Evolutionary conservation across 1,284 basidiomycete species (phyloP).

Genomic region (Termitomyces sp.): DNA sequence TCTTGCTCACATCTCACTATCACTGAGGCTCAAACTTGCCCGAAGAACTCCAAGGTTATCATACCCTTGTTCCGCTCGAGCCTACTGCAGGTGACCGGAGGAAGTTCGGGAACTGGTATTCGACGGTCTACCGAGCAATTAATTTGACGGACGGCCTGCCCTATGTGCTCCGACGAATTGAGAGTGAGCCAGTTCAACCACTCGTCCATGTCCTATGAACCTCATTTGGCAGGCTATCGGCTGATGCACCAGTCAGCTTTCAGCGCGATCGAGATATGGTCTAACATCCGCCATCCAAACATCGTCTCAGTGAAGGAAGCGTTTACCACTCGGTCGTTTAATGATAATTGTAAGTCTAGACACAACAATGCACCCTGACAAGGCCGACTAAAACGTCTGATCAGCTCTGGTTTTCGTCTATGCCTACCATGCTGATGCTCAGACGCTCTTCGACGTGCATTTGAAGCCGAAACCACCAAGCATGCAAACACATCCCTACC

Average conservation of each 20-base stretch:
- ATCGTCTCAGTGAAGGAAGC: slow-evolving; percentile 88
- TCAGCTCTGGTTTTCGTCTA: slow-evolving; percentile 90
- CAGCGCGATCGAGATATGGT: slow-evolving; percentile 83
- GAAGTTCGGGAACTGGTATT: slow-evolving; percentile 74
- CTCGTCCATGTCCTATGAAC: slow-evolving; percentile 9
- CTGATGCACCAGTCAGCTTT: slow-evolving; percentile 82
- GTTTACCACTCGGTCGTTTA: slow-evolving; percentile 92
- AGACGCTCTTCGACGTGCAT: slow-evolving; percentile 75
- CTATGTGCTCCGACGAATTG: slow-evolving; percentile 80
- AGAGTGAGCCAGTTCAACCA: slow-evolving; percentile 53
- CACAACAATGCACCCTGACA: slow-evolving; percentile 1
- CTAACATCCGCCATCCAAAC: slow-evolving; percentile 80
- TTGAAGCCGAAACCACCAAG: slow-evolving; percentile 44
- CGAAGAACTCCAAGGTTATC: slow-evolving; percentile 88
- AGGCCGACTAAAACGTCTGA: slow-evolving; percentile 1
- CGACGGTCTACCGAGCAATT: slow-evolving; percentile 80
- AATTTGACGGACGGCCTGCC: slow-evolving; percentile 75
- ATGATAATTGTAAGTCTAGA: slow-evolving; percentile 75
- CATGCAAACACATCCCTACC: slow-evolving; percentile 29
- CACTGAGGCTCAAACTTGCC: slow-evolving; percentile 61
- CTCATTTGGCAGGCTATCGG: slow-evolving; percentile 63
- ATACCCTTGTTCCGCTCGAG: slow-evolving; percentile 82
- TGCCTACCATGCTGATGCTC: slow-evolving; percentile 83
- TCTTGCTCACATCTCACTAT: slow-evolving; percentile 26
- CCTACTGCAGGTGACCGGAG: slow-evolving; percentile 47